These are phyloP conservation scores for Mucor sp. DNA, from an alignment of 371 early-diverging fungal species.

Conservation along the genomic window DNA sequence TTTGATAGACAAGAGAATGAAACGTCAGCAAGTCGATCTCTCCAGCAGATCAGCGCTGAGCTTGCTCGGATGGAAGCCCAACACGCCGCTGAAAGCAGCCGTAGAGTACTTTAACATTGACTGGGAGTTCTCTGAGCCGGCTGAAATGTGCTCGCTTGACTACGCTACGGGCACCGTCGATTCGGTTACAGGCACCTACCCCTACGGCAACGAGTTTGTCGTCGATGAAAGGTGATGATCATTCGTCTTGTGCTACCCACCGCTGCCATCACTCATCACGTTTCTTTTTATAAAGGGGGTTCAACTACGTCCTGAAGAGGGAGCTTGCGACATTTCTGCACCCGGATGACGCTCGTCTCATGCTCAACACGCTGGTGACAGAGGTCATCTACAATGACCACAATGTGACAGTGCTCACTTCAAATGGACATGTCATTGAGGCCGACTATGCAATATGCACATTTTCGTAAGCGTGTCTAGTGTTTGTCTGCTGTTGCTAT, in stretches of 20 bases:
- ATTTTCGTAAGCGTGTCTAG: conserved; percentile 37
- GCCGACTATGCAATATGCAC: conserved; percentile 52
- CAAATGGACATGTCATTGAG: conserved; percentile 31
- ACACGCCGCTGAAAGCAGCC: conserved; percentile 41
- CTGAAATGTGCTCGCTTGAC: conserved; percentile 47
- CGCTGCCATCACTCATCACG: not conserved
- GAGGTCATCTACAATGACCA: conserved; percentile 33
- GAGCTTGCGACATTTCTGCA: conserved; percentile 31
- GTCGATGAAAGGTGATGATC: conserved; percentile 35
- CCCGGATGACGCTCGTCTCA: conserved; percentile 27
- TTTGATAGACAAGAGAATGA: conserved; percentile 28
- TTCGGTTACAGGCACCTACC: conserved; percentile 33
- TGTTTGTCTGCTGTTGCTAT: not conserved
- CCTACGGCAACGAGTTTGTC: conserved; percentile 47
- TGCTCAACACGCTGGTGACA: conserved; percentile 37
- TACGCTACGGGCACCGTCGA: conserved; percentile 44
- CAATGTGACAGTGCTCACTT: conserved; percentile 31
- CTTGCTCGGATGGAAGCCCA: conserved; percentile 40
- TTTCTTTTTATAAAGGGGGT: conserved; percentile 27
- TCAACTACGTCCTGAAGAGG: conserved; percentile 39
- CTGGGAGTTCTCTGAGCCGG: conserved; percentile 53
- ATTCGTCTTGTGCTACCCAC: not conserved
- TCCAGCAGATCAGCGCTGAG: conserved; percentile 39
- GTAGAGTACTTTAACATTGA: conserved; percentile 51
- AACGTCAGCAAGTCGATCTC: conserved; percentile 37